A percentile compares a stretch with the other conserved stretches of the same genome.
Conservation (phyloP, 805 yeast genomes). For the Scheffersomyces lignosus region DNA sequence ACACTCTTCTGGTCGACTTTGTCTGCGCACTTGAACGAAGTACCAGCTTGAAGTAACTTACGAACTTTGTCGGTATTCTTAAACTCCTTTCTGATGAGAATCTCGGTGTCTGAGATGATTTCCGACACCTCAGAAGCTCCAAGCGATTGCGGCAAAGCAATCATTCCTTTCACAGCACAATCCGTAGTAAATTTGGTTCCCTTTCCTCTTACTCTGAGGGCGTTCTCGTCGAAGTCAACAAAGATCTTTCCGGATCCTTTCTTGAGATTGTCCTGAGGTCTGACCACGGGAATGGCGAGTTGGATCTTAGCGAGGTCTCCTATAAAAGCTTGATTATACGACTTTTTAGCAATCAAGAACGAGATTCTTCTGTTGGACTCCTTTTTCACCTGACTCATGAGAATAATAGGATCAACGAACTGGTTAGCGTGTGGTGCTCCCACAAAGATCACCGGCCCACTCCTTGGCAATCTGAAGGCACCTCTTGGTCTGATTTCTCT, state of each 20-base stretch:
- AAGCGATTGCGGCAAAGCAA: conserved; percentile 74
- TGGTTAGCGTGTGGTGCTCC: conserved; percentile 98
- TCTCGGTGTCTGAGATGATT: conserved; percentile 69
- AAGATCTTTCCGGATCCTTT: conserved; percentile 66
- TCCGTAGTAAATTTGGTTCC: conserved; percentile 67
- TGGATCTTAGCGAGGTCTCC: conserved; percentile 77
- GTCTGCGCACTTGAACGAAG: conserved; percentile 68
- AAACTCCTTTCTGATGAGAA: conserved; percentile 70
- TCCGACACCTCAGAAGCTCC: conserved; percentile 74
- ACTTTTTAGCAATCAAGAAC: conserved; percentile 82
- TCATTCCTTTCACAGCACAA: conserved; percentile 62
- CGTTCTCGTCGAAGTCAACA: conserved; percentile 52
- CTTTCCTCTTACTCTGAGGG: conserved; percentile 57
- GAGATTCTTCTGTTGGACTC: conserved; percentile 69
- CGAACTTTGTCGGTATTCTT: conserved; percentile 46
- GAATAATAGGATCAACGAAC: conserved; percentile 77
- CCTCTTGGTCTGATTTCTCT: conserved; percentile 89
- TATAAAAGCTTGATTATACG: conserved; percentile 63
- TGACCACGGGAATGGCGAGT: conserved; percentile 83
- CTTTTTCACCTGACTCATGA: conserved; percentile 76
- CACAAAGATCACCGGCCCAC: conserved; percentile 87
- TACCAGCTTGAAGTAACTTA: conserved; percentile 48
- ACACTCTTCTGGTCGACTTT: conserved; percentile 85
- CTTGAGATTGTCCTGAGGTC: conserved; percentile 85
- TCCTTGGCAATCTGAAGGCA: conserved; percentile 64